Conservation (phyloP, 306 rosid species). For the Ceratonia siliqua region DNA sequence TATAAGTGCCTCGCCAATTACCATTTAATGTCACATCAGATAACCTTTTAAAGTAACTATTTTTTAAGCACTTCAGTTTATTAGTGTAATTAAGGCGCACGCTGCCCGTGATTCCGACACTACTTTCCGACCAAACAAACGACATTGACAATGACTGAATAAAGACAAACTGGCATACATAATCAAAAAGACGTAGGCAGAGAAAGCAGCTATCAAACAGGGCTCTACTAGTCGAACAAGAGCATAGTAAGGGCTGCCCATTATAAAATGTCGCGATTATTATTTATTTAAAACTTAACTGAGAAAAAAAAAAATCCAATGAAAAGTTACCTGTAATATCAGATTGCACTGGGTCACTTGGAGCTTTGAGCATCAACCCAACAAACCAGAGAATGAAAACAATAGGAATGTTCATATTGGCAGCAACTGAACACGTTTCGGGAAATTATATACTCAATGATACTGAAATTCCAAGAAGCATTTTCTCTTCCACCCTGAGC, state of each 20-base stretch:
- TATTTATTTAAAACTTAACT: neutral
- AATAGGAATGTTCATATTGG: neutral
- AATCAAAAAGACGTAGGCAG: neutral
- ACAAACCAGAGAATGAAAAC: neutral
- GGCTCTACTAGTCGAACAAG: neutral
- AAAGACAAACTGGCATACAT: neutral
- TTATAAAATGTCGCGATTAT: neutral
- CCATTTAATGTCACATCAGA: neutral
- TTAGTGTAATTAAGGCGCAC: neutral
- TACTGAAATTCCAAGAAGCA: conserved; percentile 21
- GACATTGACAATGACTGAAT: neutral
- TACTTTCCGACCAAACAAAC: neutral
- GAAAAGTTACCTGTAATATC: conserved; percentile 12
- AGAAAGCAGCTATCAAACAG: neutral
- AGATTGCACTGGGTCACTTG: conserved; percentile 10
- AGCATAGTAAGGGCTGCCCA: neutral
- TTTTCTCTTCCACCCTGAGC: neutral
- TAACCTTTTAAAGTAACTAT: neutral
- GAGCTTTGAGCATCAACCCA: conserved; percentile 29
- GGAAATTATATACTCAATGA: neutral
- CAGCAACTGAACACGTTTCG: neutral
- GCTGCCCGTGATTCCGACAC: neutral
- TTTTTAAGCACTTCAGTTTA: neutral
- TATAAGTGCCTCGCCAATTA: neutral
- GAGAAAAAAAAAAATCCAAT: neutral